Base-by-base conservation (phyloP, 345 rosid genomes). In the Carallia pectinifolia region DNA sequence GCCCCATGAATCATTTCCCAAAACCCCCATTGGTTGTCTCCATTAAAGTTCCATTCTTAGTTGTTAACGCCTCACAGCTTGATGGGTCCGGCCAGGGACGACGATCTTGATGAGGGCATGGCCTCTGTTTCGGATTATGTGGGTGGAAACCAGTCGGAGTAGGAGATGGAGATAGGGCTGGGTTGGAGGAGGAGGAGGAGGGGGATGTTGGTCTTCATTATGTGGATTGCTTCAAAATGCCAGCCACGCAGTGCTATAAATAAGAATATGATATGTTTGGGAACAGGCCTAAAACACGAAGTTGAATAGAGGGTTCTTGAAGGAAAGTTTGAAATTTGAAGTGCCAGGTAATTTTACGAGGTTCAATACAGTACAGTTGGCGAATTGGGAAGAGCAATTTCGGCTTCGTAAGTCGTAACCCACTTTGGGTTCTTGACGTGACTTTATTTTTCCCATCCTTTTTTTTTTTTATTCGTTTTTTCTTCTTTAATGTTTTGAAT, bases 241-340 rank as follows among this genome's bases (percentile, higher is more conserved):
- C 77, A 9, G 71, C 50, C 16, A 56, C 53, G 78, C 59, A 37
- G 30, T 61, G 66, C 18, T 75, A 75, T 39, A 75, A 78, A 6
- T 77, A 81, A 3, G 89, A 78, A 65, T 84, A 82, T 4, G 81
- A 77, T 72, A 66, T 83, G 60, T 81, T 71, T 67, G 82, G 55
- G 4, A 48, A 58, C 29, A 65, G 63, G 62, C 63, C 30, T 37
- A 68, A 29, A 31, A 74, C 75, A 23, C 23, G 34, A 84, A 74
- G 68, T 65, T 90, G 84, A 89, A 79, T 53, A 86, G 88, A 82
- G 97, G 96, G 34, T 55, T 81, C 54, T 71, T 79, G 55, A 76
- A 79, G 68, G 84, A 89, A 80, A 79, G 84, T 81, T 82, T 94
- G 83, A 85, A 78, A 76, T 81, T 94, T 70, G 90, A 86, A 62